These are phyloP conservation scores for Gossypium turneri DNA, from an alignment of 345 rosid genomes.

Conservation along the genomic window DNA sequence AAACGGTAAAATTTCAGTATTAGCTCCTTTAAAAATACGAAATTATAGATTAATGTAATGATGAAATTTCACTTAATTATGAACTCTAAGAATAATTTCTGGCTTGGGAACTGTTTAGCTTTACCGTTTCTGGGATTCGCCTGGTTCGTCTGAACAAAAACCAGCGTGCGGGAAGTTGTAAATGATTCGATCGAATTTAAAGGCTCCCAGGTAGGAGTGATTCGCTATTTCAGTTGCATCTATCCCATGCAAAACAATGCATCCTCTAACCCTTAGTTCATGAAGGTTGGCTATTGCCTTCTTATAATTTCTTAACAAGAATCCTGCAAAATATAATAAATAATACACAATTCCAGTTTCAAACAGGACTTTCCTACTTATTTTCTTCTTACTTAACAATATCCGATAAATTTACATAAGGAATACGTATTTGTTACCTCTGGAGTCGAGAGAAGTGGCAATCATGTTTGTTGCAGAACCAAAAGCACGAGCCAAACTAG, in stretches of 20 bases:
- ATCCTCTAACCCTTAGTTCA: conserved; percentile 25
- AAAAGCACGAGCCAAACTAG: conserved; percentile 46
- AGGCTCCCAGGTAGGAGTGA: not conserved
- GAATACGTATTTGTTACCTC: conserved; percentile 22
- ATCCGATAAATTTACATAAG: no score
- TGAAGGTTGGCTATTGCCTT: conserved; percentile 39
- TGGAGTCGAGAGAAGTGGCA: conserved; percentile 46
- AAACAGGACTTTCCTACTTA: not conserved
- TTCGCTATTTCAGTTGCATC: conserved; percentile 17
- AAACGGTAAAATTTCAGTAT: no score
- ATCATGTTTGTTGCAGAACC: conserved; percentile 56
- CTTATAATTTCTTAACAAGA: conserved; percentile 34
- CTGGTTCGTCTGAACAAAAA: conserved; percentile 20
- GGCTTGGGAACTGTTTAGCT: not conserved
- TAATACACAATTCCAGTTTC: not conserved
- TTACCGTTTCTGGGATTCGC: conserved; percentile 3
- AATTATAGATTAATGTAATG: no score
- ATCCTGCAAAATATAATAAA: conserved; percentile 24
- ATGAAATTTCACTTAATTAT: no score
- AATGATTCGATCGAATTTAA: conserved; percentile 29
- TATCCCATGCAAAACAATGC: conserved; percentile 29
- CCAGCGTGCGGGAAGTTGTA: conserved; percentile 43
- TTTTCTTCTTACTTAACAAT: no score
- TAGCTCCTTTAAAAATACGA: no score
- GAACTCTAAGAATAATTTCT: no score